Base-by-base conservation (phyloP, 2,329 filamentous ascomycete species). In the Diplocarpon rosae region DNA sequence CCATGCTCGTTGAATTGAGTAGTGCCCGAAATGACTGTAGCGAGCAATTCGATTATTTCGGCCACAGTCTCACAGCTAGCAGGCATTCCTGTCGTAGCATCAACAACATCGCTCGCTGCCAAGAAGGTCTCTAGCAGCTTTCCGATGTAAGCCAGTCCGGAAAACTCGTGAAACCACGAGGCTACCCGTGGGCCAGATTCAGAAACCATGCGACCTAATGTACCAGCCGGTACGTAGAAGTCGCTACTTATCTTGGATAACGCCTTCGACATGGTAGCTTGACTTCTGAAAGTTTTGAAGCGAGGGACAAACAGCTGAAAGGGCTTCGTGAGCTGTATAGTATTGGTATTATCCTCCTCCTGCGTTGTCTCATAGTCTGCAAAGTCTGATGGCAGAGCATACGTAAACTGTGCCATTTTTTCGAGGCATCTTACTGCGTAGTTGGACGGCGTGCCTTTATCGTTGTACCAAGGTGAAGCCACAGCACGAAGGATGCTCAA, bases 291-390 rank as follows among this genome's bases (percentile, higher is more conserved):
- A 27, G 42, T 38, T 30, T 51, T 55, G 17, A 46, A 49, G 39
- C 46, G 71, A 59, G 41, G 66, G 60, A 50, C 69, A 59, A 90
- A 83, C 2, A 89, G 69, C 1, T 78, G 70, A 7, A 89, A 66
- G 41, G 80, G 72, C 36, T 72, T 69, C 1, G 72, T 67, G 3
- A 95, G 73, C 48, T 76, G 72, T 48, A 95, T 84, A 14, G 77
- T 78, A 55, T 93, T 92, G 20, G 77, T 78, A 53, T 92, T 89
- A 47, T 92, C 85, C 52, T 95, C 86, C 63, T 95, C 89, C 42
- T 84, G 79, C 32, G 83, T 79, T 11, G 89, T 77, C 49, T 81
- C 76, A 55, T 93, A 95, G 30, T 75, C 76, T 34, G 74, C 72
- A 60, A 94, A 95, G 28, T 74, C 65, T 0, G 72, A 65, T 0